A percentile compares a stretch with the other conserved stretches of the same genome.
Conservation (phyloP, 495 filamentous ascomycete genomes). For the Zalerion maritima region DNA sequence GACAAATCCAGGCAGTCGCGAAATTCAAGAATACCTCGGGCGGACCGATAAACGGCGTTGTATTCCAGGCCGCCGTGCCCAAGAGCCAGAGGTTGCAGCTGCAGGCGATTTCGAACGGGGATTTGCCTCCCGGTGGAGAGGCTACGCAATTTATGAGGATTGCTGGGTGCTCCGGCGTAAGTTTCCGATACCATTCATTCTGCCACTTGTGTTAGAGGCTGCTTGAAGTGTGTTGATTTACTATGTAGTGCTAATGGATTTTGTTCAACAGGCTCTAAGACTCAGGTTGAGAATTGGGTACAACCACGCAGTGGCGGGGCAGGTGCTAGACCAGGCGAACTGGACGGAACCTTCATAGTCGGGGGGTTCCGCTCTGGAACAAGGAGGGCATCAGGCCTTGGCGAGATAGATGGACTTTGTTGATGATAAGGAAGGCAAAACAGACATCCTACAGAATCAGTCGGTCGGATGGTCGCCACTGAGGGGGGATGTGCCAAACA, state of each 20-base stretch:
- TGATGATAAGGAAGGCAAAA: too few species aligned
- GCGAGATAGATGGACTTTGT: too few species aligned
- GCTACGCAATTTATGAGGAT: conserved; percentile 83
- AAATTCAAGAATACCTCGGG: conserved; percentile 67
- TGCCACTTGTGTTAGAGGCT: conserved; percentile 5
- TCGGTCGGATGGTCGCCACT: too few species aligned
- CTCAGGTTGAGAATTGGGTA: conserved; percentile 77
- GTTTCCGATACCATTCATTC: conserved; percentile 20
- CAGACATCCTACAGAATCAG: too few species aligned
- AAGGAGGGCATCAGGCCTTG: too few species aligned
- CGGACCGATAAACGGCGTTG: conserved; percentile 53
- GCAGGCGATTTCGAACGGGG: conserved; percentile 66
- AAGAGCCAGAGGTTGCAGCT: conserved; percentile 88
- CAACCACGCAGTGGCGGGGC: conserved; percentile 47
- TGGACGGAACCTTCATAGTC: conserved; percentile 74
- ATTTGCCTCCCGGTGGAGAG: conserved; percentile 63
- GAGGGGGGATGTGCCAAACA: too few species aligned
- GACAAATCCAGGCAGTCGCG: conserved; percentile 58
- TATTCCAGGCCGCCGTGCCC: conserved; percentile 85
- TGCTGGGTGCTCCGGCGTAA: conserved; percentile 69
- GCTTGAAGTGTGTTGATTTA: conserved; percentile 1
- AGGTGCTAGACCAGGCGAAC: conserved; percentile 84
- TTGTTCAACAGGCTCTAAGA: conserved; percentile 37
- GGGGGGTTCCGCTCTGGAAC: too few species aligned
- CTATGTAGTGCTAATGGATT: conserved; percentile 15